A percentile compares a stretch with the other conserved stretches of the same genome.
These are phyloP conservation scores for Ministeria vibrans DNA, from an alignment of 78 protist species.

Conservation along the genomic window DNA sequence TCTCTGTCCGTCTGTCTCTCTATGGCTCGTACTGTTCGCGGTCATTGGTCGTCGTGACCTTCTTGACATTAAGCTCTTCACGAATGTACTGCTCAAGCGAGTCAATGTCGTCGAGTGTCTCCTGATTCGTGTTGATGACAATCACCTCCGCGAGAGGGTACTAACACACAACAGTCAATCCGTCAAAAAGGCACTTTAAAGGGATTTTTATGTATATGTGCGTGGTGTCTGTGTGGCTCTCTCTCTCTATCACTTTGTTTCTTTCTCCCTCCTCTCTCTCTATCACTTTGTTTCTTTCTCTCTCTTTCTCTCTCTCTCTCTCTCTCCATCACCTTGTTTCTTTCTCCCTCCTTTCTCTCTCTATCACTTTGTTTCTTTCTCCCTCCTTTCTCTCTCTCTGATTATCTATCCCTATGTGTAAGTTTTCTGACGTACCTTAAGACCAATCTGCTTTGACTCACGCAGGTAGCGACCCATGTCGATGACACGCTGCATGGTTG, in stretches of 20 bases:
- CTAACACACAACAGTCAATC: neutral
- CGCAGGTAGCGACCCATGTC: slow-evolving; percentile 70
- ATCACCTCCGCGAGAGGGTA: slow-evolving; percentile 49
- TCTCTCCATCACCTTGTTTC: no score
- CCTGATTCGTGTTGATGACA: slow-evolving; percentile 36
- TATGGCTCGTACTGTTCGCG: slow-evolving; percentile 26
- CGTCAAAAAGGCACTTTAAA: neutral
- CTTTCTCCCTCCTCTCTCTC: no score
- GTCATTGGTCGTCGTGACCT: slow-evolving; percentile 35
- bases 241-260: no score
- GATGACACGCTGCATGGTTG: slow-evolving; percentile 80
- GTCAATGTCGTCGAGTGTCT: slow-evolving; percentile 35
- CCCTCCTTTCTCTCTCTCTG: no score
- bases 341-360: no score
- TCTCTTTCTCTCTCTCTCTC: no score
- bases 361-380: no score
- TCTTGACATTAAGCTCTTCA: slow-evolving; percentile 47
- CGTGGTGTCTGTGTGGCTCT: no score
- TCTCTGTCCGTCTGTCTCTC: no score
- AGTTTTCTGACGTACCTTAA: slow-evolving; percentile 38
- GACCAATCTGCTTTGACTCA: slow-evolving; percentile 63
- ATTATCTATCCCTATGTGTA: no score
- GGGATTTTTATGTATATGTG: neutral
- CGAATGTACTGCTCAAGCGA: slow-evolving; percentile 48
- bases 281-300: no score